Evolutionary conservation across 352 stramenopile species (phyloP).

Genomic region (Phytophthora pistaciae): DNA sequence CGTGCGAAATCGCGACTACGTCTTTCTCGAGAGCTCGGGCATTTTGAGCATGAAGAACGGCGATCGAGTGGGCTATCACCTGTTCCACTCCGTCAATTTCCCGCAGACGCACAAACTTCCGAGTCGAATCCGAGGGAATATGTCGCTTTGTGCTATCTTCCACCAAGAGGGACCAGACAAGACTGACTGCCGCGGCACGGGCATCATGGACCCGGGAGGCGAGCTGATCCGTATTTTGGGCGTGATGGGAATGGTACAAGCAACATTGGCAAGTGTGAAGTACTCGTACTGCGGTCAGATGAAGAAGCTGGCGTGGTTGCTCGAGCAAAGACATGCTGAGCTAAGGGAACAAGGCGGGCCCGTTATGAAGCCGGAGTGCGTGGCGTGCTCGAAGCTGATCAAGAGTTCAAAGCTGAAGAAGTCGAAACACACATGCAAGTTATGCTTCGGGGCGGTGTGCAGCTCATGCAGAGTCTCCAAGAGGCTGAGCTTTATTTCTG

Average conservation of each 20-base stretch:
- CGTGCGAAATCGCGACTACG: conserved; percentile 22
- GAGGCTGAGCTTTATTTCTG: conserved; percentile 16
- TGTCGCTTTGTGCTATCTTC: conserved; percentile 6
- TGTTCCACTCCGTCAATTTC: conserved; percentile 24
- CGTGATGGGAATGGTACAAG: conserved; percentile 2
- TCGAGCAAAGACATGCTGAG: conserved; percentile 15
- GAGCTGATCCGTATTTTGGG: conserved; percentile 7
- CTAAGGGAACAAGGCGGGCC: background rate
- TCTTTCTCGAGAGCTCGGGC: conserved; percentile 16
- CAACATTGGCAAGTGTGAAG: conserved; percentile 16
- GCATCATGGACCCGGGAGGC: conserved; percentile 6
- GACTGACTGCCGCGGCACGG: background rate
- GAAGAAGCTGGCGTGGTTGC: conserved; percentile 30
- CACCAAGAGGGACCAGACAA: conserved; percentile 6
- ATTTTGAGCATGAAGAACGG: background rate
- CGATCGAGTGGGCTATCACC: conserved; percentile 23
- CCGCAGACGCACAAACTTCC: conserved; percentile 25
- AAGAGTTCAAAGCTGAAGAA: conserved; percentile 8
- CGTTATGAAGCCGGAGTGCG: background rate
- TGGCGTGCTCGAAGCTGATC: conserved; percentile 17
- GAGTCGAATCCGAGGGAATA: conserved; percentile 22
- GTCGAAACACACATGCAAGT: conserved; percentile 12
- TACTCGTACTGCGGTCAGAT: conserved; percentile 32
- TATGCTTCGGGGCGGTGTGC: conserved; percentile 17
- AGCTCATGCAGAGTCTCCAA: conserved; percentile 6